Base-by-base conservation (phyloP, 106 monocot genomes). In the Xerophyta viscosa region DNA sequence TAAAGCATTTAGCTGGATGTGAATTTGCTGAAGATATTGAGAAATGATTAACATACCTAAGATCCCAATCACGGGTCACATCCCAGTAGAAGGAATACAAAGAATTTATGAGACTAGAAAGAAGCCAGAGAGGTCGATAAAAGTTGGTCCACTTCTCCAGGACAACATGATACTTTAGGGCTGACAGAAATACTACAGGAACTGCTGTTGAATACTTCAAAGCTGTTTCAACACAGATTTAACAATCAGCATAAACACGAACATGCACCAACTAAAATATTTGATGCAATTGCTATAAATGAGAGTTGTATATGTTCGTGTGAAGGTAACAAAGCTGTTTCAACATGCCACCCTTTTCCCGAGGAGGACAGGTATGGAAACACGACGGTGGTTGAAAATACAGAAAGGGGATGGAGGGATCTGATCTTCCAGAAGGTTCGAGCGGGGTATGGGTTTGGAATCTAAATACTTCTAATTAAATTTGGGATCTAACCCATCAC, bases 321-420 rank as follows among this genome's bases (percentile, higher is more conserved):
- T n/a, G n/a, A n/a, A n/a, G n/a, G n/a, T n/a, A n/a, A n/a, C n/a
- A n/a, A n/a, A n/a, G n/a, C n/a, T n/a, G n/a, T n/a, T n/a, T n/a
- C n/a, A n/a, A n/a, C n/a, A n/a, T n/a, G n/a, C n/a, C n/a, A n/a
- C n/a, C n/a, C n/a, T n/a, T n/a, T n/a, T n/a, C n/a, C n/a, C n/a
- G n/a, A n/a, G n/a, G n/a, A n/a, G n/a, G n/a, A n/a, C n/a, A 96
- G 94, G 54, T 96, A 82, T 51, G 94, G 94, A 7, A 85, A 96
- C 62, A 44, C 78, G 5, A 85, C 88, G 1, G 94, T 96, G 44
- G 78, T 82, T 27, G 94, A 96, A 68, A 89, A 88, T 66, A 96
- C 94, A 0, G 94, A 96, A 68, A 79, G 85, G 24, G 84, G 88
- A 13, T 96, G 94, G 94, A 88, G 76, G 31, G 94, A 96, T 24